These are phyloP conservation scores for Schizothecium vesticola DNA, from an alignment of 495 filamentous ascomycete genomes.

Conservation along the genomic window DNA sequence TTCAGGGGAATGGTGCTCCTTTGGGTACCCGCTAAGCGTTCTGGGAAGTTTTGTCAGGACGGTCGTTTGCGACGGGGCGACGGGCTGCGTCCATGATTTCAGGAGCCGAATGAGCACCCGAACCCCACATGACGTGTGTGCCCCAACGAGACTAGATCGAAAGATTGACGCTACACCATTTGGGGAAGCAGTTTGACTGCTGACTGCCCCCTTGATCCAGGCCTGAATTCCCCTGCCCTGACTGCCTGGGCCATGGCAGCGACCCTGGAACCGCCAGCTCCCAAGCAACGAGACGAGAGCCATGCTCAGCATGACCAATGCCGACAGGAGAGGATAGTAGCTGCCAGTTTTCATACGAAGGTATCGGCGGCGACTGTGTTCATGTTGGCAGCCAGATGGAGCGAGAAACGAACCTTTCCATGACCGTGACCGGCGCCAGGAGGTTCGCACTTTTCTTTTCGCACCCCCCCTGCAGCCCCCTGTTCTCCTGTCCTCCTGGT, in stretches of 20 bases:
- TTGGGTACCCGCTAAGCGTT: constrained; percentile 23
- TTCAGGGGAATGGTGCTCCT: constrained; percentile 21
- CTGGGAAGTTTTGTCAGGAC: constrained; percentile 12
- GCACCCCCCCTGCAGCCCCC: constrained; percentile 7
- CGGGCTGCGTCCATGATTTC: constrained; percentile 19
- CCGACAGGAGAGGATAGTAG: background rate
- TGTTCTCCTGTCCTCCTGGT: constrained; percentile 1
- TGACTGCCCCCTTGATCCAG: constrained; percentile 3
- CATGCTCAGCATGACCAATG: background rate
- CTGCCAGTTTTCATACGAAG: background rate
- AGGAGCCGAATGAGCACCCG: constrained; percentile 18
- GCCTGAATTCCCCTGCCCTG: background rate
- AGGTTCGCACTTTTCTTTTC: constrained; percentile 1
- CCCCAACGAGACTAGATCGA: constrained; percentile 10
- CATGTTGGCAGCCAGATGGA: background rate
- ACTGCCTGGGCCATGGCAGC: background rate
- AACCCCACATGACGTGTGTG: constrained; percentile 12
- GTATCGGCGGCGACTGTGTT: background rate
- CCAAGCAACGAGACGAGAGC: background rate
- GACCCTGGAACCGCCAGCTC: background rate
- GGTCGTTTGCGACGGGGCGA: constrained; percentile 22
- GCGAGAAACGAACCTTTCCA: background rate
- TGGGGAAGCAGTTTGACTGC: background rate
- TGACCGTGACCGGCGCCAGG: constrained; percentile 1
- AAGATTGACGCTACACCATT: background rate